phyloP scores from a whole-genome alignment of 495 filamentous ascomycete species.

The Neurospora sp. region DNA sequence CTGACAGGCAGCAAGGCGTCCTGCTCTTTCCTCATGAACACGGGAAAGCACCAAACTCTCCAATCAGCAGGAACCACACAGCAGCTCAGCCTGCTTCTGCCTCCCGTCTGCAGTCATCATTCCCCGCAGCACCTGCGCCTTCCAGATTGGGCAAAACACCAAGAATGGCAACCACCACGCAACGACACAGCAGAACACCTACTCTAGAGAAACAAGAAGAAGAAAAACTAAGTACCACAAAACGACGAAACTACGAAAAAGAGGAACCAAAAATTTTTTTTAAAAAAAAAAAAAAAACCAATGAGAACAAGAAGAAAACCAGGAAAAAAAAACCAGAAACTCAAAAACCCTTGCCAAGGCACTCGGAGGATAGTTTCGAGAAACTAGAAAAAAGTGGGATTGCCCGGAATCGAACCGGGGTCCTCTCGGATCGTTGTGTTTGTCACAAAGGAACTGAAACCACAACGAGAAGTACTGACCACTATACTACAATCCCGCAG shows the following conservation, averaged over 20 bases:
- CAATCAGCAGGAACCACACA: background rate
- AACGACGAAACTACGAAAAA: background rate
- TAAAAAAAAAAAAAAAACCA: too few relatives aligned
- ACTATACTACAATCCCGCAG: background rate
- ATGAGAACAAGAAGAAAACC: background rate
- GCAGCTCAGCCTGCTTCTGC: background rate
- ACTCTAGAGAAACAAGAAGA: background rate
- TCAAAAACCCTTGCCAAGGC: background rate
- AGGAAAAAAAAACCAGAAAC: background rate
- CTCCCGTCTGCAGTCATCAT: background rate
- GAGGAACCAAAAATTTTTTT: background rate
- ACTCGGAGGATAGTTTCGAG: background rate
- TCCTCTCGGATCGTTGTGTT: background rate
- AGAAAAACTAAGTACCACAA: accelerated
- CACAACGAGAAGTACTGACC: background rate
- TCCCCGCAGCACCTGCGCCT: background rate
- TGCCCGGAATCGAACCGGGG: background rate
- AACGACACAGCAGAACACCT: background rate
- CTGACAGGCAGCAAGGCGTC: background rate
- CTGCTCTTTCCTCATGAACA: background rate
- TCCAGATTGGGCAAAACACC: background rate
- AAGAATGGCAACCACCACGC: background rate
- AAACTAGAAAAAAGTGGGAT: background rate
- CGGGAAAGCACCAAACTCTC: background rate
- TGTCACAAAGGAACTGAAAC: background rate